Evolutionary conservation across 306 rosid genomes (phyloP).

Genomic region (Inga leiocalycina): DNA sequence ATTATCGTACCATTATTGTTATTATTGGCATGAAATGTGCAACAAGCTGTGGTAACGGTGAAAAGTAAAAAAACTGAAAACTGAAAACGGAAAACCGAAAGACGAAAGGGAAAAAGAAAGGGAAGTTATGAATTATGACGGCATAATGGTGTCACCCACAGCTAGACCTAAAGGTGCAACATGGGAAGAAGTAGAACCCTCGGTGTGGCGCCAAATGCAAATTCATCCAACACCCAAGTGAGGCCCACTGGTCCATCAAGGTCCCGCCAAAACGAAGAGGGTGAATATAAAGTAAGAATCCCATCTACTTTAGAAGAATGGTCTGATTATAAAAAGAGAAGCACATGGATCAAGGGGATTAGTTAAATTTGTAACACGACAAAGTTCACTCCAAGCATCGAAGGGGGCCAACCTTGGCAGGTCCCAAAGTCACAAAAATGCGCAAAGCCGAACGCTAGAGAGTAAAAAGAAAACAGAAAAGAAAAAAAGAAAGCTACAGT

Average conservation of each 20-base stretch:
- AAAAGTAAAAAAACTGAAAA: neutral
- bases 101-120: neutral
- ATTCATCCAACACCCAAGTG: neutral
- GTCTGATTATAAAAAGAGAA: slow-evolving; percentile 27
- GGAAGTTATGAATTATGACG: neutral
- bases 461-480: neutral
- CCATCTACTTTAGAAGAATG: neutral
- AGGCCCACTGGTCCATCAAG: slow-evolving; percentile 2
- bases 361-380: slow-evolving; percentile 10
- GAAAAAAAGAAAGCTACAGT: neutral
- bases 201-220: slow-evolving; percentile 21
- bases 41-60: neutral
- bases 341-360: slow-evolving; percentile 26
- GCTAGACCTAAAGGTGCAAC: neutral
- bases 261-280: slow-evolving; percentile 38
- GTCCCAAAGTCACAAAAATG: neutral
- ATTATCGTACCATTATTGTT: neutral
- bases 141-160: slow-evolving; percentile 2
- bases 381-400: slow-evolving; percentile 21
- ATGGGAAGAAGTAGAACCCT: neutral
- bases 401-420: neutral
- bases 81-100: neutral
- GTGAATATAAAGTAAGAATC: slow-evolving; percentile 32
- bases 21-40: neutral
- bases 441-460: neutral